Conservation (phyloP, 768 basidiomycete species). For the Boletus reticulatus region DNA sequence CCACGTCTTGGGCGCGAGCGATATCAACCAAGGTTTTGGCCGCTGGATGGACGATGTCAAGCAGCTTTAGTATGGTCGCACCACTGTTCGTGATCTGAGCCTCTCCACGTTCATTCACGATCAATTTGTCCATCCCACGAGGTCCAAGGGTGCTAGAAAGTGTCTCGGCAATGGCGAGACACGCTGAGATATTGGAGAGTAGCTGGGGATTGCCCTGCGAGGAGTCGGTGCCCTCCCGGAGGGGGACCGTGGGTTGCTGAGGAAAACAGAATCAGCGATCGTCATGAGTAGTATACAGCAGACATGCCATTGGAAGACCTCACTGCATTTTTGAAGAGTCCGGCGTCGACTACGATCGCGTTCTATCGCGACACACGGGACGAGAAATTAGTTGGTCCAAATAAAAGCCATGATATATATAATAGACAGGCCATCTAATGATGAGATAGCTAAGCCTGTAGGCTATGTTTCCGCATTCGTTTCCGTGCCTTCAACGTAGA, state of each 20-base stretch:
- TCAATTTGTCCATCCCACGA: slow-evolving; percentile 98
- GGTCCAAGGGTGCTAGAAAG: slow-evolving; percentile 96
- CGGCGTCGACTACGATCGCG: slow-evolving; percentile 10
- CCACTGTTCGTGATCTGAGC: slow-evolving; percentile 99
- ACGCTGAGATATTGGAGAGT: slow-evolving; percentile 94
- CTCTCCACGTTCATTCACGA: slow-evolving; percentile 89
- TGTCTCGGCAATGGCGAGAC: slow-evolving; percentile 89
- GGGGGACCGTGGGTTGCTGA: slow-evolving; percentile 96
- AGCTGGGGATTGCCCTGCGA: slow-evolving; percentile 93
- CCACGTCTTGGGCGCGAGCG: slow-evolving; percentile 96
- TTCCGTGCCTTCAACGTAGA: slow-evolving; percentile 33
- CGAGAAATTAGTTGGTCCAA: background rate
- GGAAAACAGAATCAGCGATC: slow-evolving; percentile 16
- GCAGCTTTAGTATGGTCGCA: slow-evolving; percentile 94
- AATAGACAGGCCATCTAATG: background rate
- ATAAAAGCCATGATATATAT: background rate
- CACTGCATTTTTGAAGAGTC: slow-evolving; percentile 69
- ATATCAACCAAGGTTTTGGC: slow-evolving; percentile 97
- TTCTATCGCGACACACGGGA: too few relatives aligned
- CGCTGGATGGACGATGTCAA: slow-evolving; percentile 98
- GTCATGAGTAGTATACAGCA: background rate
- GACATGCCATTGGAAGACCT: slow-evolving; percentile 68
- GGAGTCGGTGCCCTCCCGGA: slow-evolving; percentile 93
- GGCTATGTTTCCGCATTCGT: slow-evolving; percentile 18
- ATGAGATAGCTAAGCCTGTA: slow-evolving; percentile 4